Evolutionary conservation across 129 eudicot genomes (phyloP).

Genomic region (Ambrosia trifida): DNA sequence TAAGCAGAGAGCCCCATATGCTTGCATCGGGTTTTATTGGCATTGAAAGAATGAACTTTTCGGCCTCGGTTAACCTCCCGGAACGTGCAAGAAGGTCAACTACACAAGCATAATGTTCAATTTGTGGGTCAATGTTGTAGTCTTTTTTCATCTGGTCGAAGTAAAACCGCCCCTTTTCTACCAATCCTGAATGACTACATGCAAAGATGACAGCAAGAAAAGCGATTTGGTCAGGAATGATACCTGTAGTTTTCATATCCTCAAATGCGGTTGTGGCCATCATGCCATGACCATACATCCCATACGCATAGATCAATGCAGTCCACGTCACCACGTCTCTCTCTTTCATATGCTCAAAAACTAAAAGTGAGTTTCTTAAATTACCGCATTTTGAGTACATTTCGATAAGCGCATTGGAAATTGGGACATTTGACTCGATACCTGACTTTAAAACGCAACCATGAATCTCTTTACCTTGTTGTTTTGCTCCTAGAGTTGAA

Average conservation of each 20-base stretch:
- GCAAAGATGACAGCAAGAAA: conserved; percentile 66
- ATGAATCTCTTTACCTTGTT: conserved; percentile 83
- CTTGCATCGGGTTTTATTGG: conserved; percentile 69
- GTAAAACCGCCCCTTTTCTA: conserved; percentile 52
- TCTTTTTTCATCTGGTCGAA: conserved; percentile 61
- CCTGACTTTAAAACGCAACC: conserved; percentile 55
- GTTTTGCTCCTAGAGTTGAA: conserved; percentile 52
- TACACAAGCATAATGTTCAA: conserved; percentile 72
- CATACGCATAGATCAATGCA: conserved; percentile 59
- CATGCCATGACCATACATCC: conserved; percentile 75
- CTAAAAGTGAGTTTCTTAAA: conserved; percentile 42
- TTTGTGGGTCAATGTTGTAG: conserved; percentile 51
- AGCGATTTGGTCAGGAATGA: conserved; percentile 55
- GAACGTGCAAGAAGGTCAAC: conserved; percentile 73
- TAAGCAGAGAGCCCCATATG: conserved; percentile 77
- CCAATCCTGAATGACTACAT: conserved; percentile 81
- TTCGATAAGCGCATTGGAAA: conserved; percentile 69
- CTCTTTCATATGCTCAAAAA: conserved; percentile 55
- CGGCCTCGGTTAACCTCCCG: conserved; percentile 59
- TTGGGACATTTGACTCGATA: conserved; percentile 42
- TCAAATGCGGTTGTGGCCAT: conserved; percentile 55
- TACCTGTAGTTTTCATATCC: conserved; percentile 56
- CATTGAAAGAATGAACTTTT: conserved; percentile 62
- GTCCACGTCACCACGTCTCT: conserved; percentile 73
- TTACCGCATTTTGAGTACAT: conserved; percentile 76